Evolutionary conservation across 2,329 filamentous ascomycete species (phyloP).

Genomic region (Scedosporium boydii): DNA sequence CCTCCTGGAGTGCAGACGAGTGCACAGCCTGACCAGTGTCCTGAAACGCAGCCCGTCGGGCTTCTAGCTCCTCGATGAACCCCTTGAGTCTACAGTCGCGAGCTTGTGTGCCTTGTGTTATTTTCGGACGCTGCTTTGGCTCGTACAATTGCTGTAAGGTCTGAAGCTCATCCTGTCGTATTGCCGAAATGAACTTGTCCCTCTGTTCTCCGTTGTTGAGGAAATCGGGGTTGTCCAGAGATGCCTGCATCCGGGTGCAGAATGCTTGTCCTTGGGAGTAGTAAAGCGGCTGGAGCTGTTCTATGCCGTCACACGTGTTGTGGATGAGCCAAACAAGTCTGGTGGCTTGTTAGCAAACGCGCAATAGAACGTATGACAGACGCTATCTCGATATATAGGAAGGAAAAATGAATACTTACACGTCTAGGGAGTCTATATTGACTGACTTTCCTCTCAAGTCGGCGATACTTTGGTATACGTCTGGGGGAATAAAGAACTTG

Average conservation of each 20-base stretch:
- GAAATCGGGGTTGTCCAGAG: slow-evolving; percentile 29
- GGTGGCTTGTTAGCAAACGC: slow-evolving; percentile 21
- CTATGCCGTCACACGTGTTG: slow-evolving; percentile 50
- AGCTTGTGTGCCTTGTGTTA: not conserved
- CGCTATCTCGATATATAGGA: no score
- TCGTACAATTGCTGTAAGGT: slow-evolving; percentile 50
- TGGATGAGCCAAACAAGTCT: slow-evolving; percentile 46
- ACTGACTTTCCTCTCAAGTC: slow-evolving; percentile 22
- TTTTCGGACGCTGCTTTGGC: slow-evolving; percentile 10
- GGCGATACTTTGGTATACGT: slow-evolving; percentile 52
- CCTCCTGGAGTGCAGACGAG: slow-evolving; percentile 48
- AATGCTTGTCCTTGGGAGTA: slow-evolving; percentile 52
- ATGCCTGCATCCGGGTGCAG: slow-evolving; percentile 43
- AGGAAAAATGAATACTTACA: no score
- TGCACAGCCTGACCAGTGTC: slow-evolving; percentile 32
- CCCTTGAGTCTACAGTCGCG: slow-evolving; percentile 12
- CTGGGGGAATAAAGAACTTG: slow-evolving; percentile 45
- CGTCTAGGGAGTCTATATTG: no score
- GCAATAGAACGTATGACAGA: slow-evolving; percentile 7
- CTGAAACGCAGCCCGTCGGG: slow-evolving; percentile 18
- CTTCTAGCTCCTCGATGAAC: slow-evolving; percentile 22
- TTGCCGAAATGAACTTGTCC: slow-evolving; percentile 16
- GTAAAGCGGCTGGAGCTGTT: slow-evolving; percentile 50
- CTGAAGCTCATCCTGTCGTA: slow-evolving; percentile 41
- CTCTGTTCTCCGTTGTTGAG: slow-evolving; percentile 24